Base-by-base conservation (phyloP, 169 alveolate species). In the Cardiosporidium cionae region DNA sequence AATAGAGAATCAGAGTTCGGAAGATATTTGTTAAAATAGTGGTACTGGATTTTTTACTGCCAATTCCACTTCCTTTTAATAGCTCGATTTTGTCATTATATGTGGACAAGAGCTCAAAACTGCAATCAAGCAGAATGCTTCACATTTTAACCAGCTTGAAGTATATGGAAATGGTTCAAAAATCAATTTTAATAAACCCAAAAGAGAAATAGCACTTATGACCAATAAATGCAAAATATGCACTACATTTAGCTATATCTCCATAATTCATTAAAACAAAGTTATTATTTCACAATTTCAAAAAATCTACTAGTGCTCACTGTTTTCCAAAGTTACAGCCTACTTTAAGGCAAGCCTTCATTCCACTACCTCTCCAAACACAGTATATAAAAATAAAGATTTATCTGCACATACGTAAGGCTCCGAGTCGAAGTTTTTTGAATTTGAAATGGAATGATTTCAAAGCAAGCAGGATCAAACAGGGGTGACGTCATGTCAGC, bases 11-110 rank as follows among this genome's bases (percentile, higher is more conserved):
- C 63, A 91, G 73, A 53, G 85, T 72, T 23, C 94, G 70, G 68
- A 84, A 84, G 25, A 76, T 65, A 52, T 84, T 84, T 7, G 96
- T 79, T 33, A 91, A 78, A 34, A 91, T 76, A 28, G 89, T 88
- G 53, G 84, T 80, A 70, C 86, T 89, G 52, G 81, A 82, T 44
- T 91, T 92, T 70, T 86, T 82, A 32, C 94, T 87, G 32, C 96
- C 96, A 28, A 87, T 63, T 0, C 97, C 97, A 66, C 93, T 81
- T 28, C 91, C 86, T 74, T 91, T 89, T 63, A 90, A 65, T 37
- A 84, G 88, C 36, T 92, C 97, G 33, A 89, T 88, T 74, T 70
- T 76, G 62, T 88, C 84, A 67, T 87, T 78, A n/a, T 89, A 83
- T 52, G 81, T 87, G 9, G 92, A 80, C 27, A 92, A 71, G 32